A percentile compares a stretch with the other conserved stretches of the same genome.
Evolutionary conservation across 2,329 filamentous ascomycete genomes (phyloP).

Genomic region (Neopestalotiopsis rosae): DNA sequence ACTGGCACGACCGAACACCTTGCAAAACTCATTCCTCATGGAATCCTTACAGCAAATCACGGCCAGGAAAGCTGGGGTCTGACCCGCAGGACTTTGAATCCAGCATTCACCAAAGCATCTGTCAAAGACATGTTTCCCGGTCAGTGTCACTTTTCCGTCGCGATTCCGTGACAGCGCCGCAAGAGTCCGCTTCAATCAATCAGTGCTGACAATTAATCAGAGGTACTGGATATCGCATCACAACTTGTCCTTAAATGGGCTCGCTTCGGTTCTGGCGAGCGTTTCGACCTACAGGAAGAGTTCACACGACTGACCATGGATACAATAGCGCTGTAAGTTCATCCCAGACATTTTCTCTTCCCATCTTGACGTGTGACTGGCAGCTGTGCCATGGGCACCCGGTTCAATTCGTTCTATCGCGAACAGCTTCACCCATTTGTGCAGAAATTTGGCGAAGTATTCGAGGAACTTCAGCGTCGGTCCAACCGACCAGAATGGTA

Average conservation of each 20-base stretch:
- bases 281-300: neutral
- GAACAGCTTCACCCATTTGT: constrained; percentile 62
- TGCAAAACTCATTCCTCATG: neutral
- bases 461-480: constrained; percentile 48
- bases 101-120: neutral
- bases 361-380: neutral
- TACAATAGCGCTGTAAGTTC: neutral
- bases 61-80: neutral
- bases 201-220: neutral
- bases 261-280: neutral
- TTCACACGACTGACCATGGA: neutral
- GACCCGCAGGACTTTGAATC: neutral
- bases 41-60: neutral
- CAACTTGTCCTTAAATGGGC: neutral
- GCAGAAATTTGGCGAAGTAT: constrained; percentile 55
- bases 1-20: neutral
- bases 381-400: constrained; percentile 24
- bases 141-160: neutral
- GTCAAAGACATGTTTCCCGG: constrained; percentile 1
- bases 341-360: neutral
- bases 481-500: constrained; percentile 6
- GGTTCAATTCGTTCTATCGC: constrained; percentile 65
- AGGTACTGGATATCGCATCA: neutral
- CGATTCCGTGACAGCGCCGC: neutral
- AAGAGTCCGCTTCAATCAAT: neutral